Evolutionary conservation across 495 filamentous ascomycete species (phyloP).

Genomic region (Pyrenopolyporus hunteri): DNA sequence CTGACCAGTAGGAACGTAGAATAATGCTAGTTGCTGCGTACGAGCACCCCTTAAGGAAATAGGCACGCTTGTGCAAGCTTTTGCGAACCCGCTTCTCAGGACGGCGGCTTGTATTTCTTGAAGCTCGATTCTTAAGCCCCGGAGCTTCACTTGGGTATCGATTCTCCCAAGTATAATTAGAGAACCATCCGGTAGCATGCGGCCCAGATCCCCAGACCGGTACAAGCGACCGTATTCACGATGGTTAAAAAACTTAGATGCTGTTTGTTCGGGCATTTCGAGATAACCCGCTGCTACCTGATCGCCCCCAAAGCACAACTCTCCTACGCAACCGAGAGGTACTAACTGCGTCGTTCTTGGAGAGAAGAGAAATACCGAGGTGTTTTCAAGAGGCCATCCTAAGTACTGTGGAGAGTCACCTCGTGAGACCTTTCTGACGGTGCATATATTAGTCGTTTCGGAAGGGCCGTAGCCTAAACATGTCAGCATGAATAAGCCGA

Average conservation of each 20-base stretch:
- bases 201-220: constrained; percentile 72
- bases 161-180: constrained; percentile 74
- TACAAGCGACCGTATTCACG: constrained; percentile 70
- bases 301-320: constrained; percentile 83
- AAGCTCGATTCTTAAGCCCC: constrained; percentile 79
- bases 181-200: constrained; percentile 71
- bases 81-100: constrained; percentile 48
- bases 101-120: constrained; percentile 73
- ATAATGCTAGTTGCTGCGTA: constrained; percentile 59
- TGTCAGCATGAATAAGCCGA: constrained; percentile 9
- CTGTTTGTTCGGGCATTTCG: constrained; percentile 59
- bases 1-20: constrained; percentile 56
- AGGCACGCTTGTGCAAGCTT: constrained; percentile 62
- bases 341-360: constrained; percentile 51
- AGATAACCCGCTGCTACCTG: constrained; percentile 80
- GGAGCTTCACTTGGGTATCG: constrained; percentile 83
- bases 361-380: constrained; percentile 69
- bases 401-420: constrained; percentile 62
- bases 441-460: constrained; percentile 78
- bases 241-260: constrained; percentile 68
- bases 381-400: constrained; percentile 70
- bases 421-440: constrained; percentile 59
- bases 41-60: constrained; percentile 38
- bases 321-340: constrained; percentile 72
- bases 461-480: constrained; percentile 67